phyloP scores from a whole-genome alignment of 495 filamentous ascomycete species.

The Aspergillus heteromorphus region DNA sequence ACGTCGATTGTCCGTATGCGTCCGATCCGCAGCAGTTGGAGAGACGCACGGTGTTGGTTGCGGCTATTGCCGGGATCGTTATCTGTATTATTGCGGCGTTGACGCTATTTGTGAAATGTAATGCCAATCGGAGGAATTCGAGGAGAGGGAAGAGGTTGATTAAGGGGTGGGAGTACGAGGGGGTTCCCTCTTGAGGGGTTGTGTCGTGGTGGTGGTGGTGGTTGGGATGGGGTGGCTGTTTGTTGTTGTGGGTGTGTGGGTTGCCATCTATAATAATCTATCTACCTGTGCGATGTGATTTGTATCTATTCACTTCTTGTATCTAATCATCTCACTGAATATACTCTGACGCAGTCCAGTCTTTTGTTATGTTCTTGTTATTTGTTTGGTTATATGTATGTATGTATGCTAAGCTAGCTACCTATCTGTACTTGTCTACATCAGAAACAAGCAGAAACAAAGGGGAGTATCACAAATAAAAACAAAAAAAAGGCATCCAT shows the following conservation, averaged over 20 bases:
- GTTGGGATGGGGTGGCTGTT: too few species aligned
- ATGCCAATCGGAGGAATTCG: constrained; percentile 50
- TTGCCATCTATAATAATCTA: too few species aligned
- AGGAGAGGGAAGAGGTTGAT: constrained; percentile 46
- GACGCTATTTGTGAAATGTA: constrained; percentile 61
- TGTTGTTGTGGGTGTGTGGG: too few species aligned
- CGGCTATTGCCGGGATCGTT: constrained; percentile 54
- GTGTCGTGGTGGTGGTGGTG: too few species aligned
- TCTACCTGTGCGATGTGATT: too few species aligned
- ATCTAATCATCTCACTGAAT: too few species aligned
- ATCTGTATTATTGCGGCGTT: constrained; percentile 53
- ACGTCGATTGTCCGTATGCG: constrained; percentile 51
- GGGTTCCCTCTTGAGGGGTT: constrained; percentile 48
- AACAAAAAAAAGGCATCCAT: not conserved
- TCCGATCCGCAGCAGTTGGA: constrained; percentile 31
- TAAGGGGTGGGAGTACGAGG: constrained; percentile 63
- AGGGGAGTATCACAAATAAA: constrained; percentile 6
- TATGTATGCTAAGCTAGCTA: not conserved
- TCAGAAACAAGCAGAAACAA: constrained; percentile 4
- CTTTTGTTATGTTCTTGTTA: too few species aligned
- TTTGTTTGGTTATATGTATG: not conserved
- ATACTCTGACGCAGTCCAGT: too few species aligned
- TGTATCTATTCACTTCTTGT: too few species aligned
- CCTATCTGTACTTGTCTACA: constrained; percentile 11
- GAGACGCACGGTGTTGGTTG: constrained; percentile 48